phyloP scores from a whole-genome alignment of 441 rosid species.

The Populus hybrid region DNA sequence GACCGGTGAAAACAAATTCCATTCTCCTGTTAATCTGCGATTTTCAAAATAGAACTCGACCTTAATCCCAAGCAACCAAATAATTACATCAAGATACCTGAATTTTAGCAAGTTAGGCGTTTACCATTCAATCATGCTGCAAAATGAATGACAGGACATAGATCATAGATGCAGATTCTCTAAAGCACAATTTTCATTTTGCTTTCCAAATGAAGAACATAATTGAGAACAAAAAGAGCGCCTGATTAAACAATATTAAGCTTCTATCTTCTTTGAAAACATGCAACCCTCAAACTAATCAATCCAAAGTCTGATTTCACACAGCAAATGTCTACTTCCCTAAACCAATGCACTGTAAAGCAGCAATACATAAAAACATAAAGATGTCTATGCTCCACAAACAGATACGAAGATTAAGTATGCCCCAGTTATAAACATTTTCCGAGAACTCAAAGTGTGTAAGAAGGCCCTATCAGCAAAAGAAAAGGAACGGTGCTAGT shows the following conservation, averaged over 20 bases:
- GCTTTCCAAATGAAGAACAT: not conserved
- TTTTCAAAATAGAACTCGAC: constrained; percentile 13
- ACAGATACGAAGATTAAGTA: not conserved
- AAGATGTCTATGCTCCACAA: not conserved
- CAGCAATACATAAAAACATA: not conserved
- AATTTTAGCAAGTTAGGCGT: constrained; percentile 1
- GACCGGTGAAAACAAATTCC: constrained; percentile 97
- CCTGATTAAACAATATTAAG: not conserved
- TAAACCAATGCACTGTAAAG: not conserved
- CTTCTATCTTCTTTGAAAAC: not conserved
- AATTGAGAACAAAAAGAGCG: not conserved
- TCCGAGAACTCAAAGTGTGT: not conserved
- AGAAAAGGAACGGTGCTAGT: not conserved
- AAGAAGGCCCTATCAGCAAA: not conserved
- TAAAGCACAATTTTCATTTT: not conserved
- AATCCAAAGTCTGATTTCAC: not conserved
- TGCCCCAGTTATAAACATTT: not conserved
- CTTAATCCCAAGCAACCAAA: constrained; percentile 20
- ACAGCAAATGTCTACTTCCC: not conserved
- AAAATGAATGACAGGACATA: not conserved
- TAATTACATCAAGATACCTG: not conserved
- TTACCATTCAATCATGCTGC: not conserved
- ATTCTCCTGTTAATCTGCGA: constrained; percentile 85
- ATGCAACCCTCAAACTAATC: not conserved
- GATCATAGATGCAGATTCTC: not conserved